Evolutionary conservation across 805 yeast genomes (phyloP).

Genomic region (Komagataella populi): DNA sequence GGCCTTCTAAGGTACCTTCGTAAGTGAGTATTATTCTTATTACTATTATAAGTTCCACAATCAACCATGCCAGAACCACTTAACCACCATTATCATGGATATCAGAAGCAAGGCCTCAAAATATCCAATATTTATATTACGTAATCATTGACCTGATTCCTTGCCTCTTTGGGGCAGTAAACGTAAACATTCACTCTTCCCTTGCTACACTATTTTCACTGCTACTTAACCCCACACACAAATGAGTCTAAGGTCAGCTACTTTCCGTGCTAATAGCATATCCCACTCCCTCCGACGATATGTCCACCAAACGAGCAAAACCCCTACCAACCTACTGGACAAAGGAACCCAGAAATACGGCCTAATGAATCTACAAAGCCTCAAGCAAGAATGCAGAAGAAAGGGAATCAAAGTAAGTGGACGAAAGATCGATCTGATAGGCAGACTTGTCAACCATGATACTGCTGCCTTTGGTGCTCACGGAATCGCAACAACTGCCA

Average conservation of each 20-base stretch:
- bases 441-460: constrained; percentile 13
- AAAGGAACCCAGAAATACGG: constrained; percentile 12
- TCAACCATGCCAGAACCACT: too few relatives aligned
- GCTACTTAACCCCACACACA: not conserved
- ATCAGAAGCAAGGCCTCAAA: too few relatives aligned
- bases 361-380: constrained; percentile 36
- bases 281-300: constrained; percentile 7
- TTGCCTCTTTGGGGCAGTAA: not conserved
- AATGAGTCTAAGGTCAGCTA: constrained; percentile 2
- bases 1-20: too few relatives aligned
- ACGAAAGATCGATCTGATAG: constrained; percentile 40
- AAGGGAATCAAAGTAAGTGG: constrained; percentile 54
- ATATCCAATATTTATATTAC: not conserved
- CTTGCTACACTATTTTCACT: not conserved
- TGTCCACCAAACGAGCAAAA: constrained; percentile 21
- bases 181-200: not conserved
- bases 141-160: not conserved
- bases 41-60: too few relatives aligned
- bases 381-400: constrained; percentile 44
- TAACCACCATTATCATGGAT: too few relatives aligned
- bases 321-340: constrained; percentile 16
- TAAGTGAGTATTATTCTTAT: too few relatives aligned
- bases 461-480: not conserved
- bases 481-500: constrained; percentile 9
- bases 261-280: not conserved